Evolutionary conservation across 139 green algal species (phyloP).

Genomic region (Trebouxia sp.): DNA sequence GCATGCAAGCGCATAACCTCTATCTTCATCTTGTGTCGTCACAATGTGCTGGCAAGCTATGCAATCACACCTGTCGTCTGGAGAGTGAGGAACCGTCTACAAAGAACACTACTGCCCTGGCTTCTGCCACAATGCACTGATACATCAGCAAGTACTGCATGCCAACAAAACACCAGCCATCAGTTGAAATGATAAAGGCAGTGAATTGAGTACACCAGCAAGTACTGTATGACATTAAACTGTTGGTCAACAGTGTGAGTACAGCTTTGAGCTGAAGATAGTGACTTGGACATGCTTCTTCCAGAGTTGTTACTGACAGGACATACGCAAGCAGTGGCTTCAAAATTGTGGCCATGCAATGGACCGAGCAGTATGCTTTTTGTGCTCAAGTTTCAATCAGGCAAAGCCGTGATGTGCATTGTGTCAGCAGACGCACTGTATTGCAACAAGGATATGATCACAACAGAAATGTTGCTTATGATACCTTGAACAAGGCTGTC

Average conservation of each 20-base stretch:
- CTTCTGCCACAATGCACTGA: neutral
- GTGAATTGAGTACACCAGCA: neutral
- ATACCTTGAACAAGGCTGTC: neutral
- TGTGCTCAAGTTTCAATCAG: no score
- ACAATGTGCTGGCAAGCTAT: no score
- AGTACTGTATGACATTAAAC: neutral
- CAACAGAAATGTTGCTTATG: no score
- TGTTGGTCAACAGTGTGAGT: neutral
- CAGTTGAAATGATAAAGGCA: neutral
- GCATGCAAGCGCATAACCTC: no score
- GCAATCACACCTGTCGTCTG: neutral
- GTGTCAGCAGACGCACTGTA: neutral
- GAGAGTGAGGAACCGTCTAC: neutral
- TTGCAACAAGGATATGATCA: neutral
- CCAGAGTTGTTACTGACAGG: no score
- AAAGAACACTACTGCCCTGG: neutral
- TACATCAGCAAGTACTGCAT: neutral
- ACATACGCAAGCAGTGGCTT: no score
- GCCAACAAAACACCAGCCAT: neutral
- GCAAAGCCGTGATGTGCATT: no score
- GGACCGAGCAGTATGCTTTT: no score
- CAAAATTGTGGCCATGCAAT: no score
- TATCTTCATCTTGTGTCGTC: no score
- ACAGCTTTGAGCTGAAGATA: no score
- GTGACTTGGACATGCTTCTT: no score